phyloP scores from a whole-genome alignment of 1,139 yeast genomes.

The Geotrichum citri-aurantii region DNA sequence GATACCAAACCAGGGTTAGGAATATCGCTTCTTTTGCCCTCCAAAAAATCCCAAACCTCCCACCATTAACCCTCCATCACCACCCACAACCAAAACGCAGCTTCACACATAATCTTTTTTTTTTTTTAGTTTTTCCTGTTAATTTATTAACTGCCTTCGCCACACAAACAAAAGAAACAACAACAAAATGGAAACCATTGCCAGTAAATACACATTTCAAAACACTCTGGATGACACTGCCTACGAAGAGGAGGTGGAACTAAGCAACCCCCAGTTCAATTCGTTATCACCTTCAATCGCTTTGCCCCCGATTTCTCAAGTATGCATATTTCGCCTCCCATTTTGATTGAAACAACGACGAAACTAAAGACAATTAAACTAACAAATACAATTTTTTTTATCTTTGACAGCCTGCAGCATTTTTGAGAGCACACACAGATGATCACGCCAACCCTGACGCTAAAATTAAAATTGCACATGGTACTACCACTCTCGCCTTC shows the following conservation, averaged over 20 bases:
- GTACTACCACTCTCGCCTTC: conserved; percentile 96
- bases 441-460: conserved; percentile 89
- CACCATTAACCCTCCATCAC: neutral
- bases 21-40: neutral
- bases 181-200: conserved; percentile 27
- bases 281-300: conserved; percentile 53
- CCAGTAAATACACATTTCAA: conserved; percentile 21
- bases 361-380: neutral
- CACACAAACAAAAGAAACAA: no score
- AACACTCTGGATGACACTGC: conserved; percentile 10
- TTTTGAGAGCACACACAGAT: conserved; percentile 95
- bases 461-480: conserved; percentile 94
- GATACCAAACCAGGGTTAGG: neutral
- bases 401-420: conserved; percentile 69
- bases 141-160: no score
- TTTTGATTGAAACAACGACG: neutral
- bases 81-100: neutral
- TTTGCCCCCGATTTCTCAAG: conserved; percentile 75
- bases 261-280: conserved; percentile 12
- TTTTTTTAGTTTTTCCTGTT: no score
- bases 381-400: neutral
- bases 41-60: neutral
- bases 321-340: conserved; percentile 19
- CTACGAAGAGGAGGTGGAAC: conserved; percentile 16
- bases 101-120: neutral